Evolutionary conservation across 2,329 filamentous ascomycete genomes (phyloP).

Genomic region (Colletotrichum cordylinicola): DNA sequence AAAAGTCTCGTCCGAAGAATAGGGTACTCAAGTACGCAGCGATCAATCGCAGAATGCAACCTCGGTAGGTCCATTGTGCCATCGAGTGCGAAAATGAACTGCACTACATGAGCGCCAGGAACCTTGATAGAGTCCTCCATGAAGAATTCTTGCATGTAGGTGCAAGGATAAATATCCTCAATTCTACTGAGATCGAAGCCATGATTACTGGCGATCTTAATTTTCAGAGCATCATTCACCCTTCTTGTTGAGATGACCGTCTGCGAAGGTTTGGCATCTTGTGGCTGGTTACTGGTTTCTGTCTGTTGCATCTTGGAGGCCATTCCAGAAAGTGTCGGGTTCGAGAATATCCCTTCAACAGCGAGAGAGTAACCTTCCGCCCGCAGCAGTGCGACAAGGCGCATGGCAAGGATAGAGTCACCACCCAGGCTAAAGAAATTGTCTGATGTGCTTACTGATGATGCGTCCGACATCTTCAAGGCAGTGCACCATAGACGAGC

Average conservation of each 20-base stretch:
- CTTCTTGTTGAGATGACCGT: neutral
- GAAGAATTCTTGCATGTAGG: neutral
- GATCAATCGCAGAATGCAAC: neutral
- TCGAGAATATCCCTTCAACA: conserved; percentile 16
- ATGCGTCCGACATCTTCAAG: neutral
- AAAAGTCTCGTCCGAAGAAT: neutral
- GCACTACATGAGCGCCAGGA: neutral
- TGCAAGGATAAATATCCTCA: neutral
- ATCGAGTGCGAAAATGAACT: neutral
- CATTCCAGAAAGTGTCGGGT: conserved; percentile 16
- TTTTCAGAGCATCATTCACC: neutral
- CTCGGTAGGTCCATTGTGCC: neutral
- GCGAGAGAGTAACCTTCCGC: conserved; percentile 21
- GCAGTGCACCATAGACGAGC: conserved; percentile 13
- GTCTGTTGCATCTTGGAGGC: neutral
- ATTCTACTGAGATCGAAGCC: neutral
- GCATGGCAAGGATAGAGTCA: conserved; percentile 32
- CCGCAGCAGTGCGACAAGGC: conserved; percentile 24
- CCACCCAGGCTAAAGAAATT: conserved; percentile 25
- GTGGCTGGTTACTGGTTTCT: neutral
- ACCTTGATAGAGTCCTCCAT: neutral
- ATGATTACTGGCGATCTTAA: neutral
- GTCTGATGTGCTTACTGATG: neutral
- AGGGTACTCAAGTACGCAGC: neutral
- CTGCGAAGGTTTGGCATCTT: too few species aligned